Evolutionary conservation across 768 basidiomycete genomes (phyloP).

Genomic region (Podaxis sp.): DNA sequence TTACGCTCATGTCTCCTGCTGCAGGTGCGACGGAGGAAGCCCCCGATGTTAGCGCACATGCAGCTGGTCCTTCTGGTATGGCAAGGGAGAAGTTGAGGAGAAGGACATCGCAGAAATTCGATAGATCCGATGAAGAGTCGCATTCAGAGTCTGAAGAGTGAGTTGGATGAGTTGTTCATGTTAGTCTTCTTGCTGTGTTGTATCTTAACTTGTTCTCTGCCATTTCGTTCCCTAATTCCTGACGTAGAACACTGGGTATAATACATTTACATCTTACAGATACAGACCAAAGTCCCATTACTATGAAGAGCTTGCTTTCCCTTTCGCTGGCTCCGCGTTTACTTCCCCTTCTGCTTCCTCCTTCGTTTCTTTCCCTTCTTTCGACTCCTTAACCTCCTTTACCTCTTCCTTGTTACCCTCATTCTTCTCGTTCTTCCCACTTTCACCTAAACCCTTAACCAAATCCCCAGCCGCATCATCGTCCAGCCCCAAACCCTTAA

Average conservation of each 20-base stretch:
- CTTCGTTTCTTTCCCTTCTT: slow-evolving; percentile 8
- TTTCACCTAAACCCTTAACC: slow-evolving; percentile 56
- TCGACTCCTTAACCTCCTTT: slow-evolving; percentile 6
- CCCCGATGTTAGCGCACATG: slow-evolving; percentile 2
- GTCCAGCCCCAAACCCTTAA: slow-evolving; percentile 73
- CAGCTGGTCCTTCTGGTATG: neutral
- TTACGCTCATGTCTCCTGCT: neutral
- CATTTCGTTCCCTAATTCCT: slow-evolving; percentile 25
- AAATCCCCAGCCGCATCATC: slow-evolving; percentile 78
- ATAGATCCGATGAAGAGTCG: neutral
- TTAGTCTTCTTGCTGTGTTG: too few relatives aligned
- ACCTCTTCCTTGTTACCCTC: neutral
- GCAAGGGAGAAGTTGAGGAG: slow-evolving; percentile 6
- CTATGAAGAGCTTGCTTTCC: slow-evolving; percentile 6
- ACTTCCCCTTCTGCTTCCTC: slow-evolving; percentile 15
- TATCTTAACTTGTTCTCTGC: slow-evolving; percentile 47
- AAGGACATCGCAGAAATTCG: slow-evolving; percentile 6
- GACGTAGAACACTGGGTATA: slow-evolving; percentile 36
- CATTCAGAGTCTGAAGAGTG: slow-evolving; percentile 1
- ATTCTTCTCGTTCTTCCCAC: slow-evolving; percentile 14
- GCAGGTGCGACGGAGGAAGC: neutral
- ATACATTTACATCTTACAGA: neutral
- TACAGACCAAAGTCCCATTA: neutral
- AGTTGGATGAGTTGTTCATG: neutral
- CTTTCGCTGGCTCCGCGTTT: slow-evolving; percentile 15